Evolutionary conservation across 306 rosid genomes (phyloP), one percentile per base, ranked within the genome.

Genomic region (Lathyrus sativus): DNA sequence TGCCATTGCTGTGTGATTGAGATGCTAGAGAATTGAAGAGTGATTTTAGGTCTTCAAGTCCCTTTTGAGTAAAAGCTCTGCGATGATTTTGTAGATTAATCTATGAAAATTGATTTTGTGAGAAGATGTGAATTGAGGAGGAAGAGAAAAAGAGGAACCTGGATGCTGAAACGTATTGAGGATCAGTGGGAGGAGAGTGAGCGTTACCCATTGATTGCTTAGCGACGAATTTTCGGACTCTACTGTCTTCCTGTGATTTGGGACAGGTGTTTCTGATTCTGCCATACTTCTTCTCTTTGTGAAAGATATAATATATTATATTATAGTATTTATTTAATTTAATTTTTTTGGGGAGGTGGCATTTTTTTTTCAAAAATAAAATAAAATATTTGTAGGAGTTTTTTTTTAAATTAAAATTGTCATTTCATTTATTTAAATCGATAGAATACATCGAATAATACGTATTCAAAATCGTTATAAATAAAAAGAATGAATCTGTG

Each of bases 51-150:
- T 80, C 86, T 79, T 90, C 75, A 0, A 90, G 88, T 67, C 73
- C 86, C 62, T 76, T 82, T n/a, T 37, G 86, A 56, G 85, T 57
- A 68, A 90, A 93, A 50, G 98, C 90, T 88, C 98, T 93, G 84
- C 66, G 74, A 68, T 35, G 19, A 39, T 51, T 49, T 63, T 46
- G 1, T 5, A 24, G 45, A 78, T 68, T 57, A 68, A 1, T 15
- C 8, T 0, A 6, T 38, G 64, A 19, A 71, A 49, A 63, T 6
- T 44, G 71, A 15, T 43, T 24, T 19, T 41, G 3, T 3, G 41
- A 7, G 4, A 5, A 7, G 17, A 5, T 10, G 43, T 46, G 38
- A 22, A n/a, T 3, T 14, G 12, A 74, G 29, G 68, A 44, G 2
- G 53, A 59, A 26, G 61, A 24, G 14, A 59, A 45, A 56, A 37